phyloP scores from a whole-genome alignment of 2,329 filamentous ascomycete genomes.

The Claviceps quebecensis region DNA sequence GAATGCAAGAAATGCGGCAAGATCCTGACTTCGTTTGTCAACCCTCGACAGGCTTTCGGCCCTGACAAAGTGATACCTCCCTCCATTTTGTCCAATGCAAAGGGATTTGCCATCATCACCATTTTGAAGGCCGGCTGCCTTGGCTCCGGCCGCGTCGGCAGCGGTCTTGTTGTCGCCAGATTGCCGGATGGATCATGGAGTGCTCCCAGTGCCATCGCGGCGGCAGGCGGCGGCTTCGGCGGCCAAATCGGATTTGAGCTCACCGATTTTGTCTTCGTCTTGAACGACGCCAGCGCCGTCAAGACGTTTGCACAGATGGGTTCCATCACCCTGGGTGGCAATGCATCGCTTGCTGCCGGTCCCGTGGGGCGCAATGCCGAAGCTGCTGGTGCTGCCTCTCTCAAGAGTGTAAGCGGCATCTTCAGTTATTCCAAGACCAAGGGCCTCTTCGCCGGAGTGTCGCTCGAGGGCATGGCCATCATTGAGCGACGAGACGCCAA shows the following conservation, averaged over 20 bases:
- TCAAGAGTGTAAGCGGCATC: conserved; percentile 78
- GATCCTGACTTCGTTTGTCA: conserved; percentile 88
- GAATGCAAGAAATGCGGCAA: conserved; percentile 97
- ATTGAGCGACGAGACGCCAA: conserved; percentile 95
- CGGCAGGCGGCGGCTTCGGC: conserved; percentile 68
- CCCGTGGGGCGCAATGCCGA: conserved; percentile 91
- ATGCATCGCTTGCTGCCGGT: conserved; percentile 89
- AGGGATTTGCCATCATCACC: conserved; percentile 77
- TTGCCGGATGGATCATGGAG: conserved; percentile 68
- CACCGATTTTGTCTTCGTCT: conserved; percentile 94
- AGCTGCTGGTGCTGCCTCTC: conserved; percentile 82
- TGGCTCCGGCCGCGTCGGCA: conserved; percentile 68
- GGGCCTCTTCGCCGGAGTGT: conserved; percentile 90
- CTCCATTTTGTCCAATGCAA: conserved; percentile 75
- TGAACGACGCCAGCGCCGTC: conserved; percentile 82
- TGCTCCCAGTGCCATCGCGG: conserved; percentile 68
- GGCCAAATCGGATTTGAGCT: conserved; percentile 80
- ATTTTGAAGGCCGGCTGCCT: conserved; percentile 81
- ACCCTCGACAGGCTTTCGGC: conserved; percentile 83
- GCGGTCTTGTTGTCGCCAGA: conserved; percentile 67
- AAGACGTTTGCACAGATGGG: conserved; percentile 89
- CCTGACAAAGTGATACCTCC: conserved; percentile 97
- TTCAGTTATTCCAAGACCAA: conserved; percentile 98
- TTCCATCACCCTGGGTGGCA: conserved; percentile 83
- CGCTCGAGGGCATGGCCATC: conserved; percentile 81